Evolutionary conservation across 2,329 filamentous ascomycete species (phyloP), one percentile per base, ranked within the genome.

Genomic region (Sporothrix curviconia): DNA sequence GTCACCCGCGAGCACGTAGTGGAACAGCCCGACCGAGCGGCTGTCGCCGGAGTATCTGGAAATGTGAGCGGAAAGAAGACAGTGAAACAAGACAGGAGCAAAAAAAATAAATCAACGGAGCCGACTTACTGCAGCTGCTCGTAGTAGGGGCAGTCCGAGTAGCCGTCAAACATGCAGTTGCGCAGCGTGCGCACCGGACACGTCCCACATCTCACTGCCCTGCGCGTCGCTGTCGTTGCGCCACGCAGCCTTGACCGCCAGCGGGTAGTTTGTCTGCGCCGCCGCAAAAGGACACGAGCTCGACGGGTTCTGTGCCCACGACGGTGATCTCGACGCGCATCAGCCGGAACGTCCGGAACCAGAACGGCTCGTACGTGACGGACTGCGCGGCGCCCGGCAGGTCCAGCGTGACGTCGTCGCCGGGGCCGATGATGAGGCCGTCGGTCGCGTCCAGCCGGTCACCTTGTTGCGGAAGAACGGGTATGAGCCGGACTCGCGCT

Each of bases 281-380:
- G 66, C 68, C 1, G 62, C 52, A 7, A 74, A 64, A 0, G 62
- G 63, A 0, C n/a, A 61, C 2, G 0, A 72, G 47, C 34, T 65
- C 56, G 2, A 72, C 63, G 1, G 65, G 60, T 9, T 57, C 61
- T 0, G 53, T 7, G 1, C 64, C 67, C 2, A 40, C 22, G 24
- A 67, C 61, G 0, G 52, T 56, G 11, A 73, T 62, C 22, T 70
- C 65, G 3, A 73, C 44, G 2, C 66, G 61, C 12, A 74, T 47
- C 5, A 73, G 49, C 1, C 71, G 68, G 32, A 74, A 73, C 0
- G 72, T 74, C 12, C 72, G 68, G 56, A 74, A 75, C 70, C 71
- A 72, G 55, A 73, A 74, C 1, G 72, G 72, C 47, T 72, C 70
- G 49, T 72, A 73, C 7, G 60, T 11, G 2, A 57, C 53, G 3